Base-by-base conservation (phyloP, 768 basidiomycete genomes). In the Obba rivulosa region DNA sequence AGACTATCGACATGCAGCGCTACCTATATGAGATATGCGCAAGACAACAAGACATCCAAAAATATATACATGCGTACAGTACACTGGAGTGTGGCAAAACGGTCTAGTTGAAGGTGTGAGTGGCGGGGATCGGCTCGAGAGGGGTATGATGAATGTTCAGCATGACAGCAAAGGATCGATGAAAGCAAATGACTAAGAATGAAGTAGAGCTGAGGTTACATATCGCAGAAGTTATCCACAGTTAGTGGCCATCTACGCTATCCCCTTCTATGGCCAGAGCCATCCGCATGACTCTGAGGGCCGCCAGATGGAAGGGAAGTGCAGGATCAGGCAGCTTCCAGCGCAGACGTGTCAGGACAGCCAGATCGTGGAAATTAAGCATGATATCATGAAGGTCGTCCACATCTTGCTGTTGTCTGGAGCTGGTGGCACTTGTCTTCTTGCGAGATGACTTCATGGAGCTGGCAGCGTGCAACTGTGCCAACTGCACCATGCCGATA, bases 221-320 rank as follows among this genome's bases (percentile, higher is more conserved):
- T n/a, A n/a, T n/a, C n/a, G n/a, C n/a, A n/a, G n/a, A n/a, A n/a
- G n/a, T n/a, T n/a, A n/a, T n/a, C n/a, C n/a, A n/a, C n/a, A n/a
- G n/a, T n/a, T n/a, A n/a, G n/a, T n/a, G n/a, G n/a, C n/a, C 45
- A 38, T 38, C 37, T 20, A 16, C 37, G 37, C 37, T 38, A 13
- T 46, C 51, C 18, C 66, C 66, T 35, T n/a, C n/a, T n/a, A n/a
- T n/a, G n/a, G 55, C 57, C n/a, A 74, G 59, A 3, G 69, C 69
- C 24, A 61, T 58, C 16, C 66, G 64, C 79, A 88, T 85, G 17
- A 72, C 71, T 49, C 87, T 80, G 21, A 87, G 71, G 14, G 86
- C 85, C 24, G 80, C 82, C 31, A 91, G 70, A 59, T 92, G 88
- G 60, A 85, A 79, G 11, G 88, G 89, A 44, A 92, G 62, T 34